Evolutionary conservation across 805 yeast species (phyloP), one percentile per base, ranked within the genome.

Genomic region (Candida qinlingensis): DNA sequence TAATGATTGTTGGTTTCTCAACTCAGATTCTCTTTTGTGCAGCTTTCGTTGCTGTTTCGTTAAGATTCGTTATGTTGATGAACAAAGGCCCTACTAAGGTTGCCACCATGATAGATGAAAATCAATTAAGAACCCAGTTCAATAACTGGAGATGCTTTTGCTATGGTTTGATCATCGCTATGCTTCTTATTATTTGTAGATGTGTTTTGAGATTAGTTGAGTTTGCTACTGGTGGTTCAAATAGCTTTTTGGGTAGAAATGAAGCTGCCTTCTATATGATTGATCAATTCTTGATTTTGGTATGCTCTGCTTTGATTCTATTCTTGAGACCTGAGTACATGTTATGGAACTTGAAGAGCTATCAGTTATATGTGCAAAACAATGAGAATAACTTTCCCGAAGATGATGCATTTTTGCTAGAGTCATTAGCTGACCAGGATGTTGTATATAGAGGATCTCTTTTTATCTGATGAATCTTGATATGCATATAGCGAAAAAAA

Each of bases 191-290:
- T 13, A 8, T 45, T 8, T 3, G 29, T 33, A 45, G 44, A 45
- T 45, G 48, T 41, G 26, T 45, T 13, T 37, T 45, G 33, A 34
- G 44, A 27, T 19, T 45, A 8, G 43, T 39, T n/a, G 48, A 45
- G 13, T 45, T 41, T 27, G 41, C 27, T 3, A 33, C 40, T 13
- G 44, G 44, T 10, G 31, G 30, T 4, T 19, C 19, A 19, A 12
- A 36, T 30, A 33, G 34, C n/a, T 25, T 6, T 11, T 27, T 45
- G 8, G n/a, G 25, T 8, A 12, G 6, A 19, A 41, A 41, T 37
- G 48, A 41, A 12, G 5, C 41, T 29, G 48, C 48, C 6, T 45
- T 41, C 29, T 45, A 41, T 29, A 8, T 45, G 37, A 45, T 41
- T 41, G 48, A 45, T 19, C 48, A 44, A 10, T 45, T 45, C 12